A percentile compares a stretch with the other conserved stretches of the same genome.
Evolutionary conservation across 805 yeast species (phyloP).

Genomic region (Maudiozyma pseudohumilis): DNA sequence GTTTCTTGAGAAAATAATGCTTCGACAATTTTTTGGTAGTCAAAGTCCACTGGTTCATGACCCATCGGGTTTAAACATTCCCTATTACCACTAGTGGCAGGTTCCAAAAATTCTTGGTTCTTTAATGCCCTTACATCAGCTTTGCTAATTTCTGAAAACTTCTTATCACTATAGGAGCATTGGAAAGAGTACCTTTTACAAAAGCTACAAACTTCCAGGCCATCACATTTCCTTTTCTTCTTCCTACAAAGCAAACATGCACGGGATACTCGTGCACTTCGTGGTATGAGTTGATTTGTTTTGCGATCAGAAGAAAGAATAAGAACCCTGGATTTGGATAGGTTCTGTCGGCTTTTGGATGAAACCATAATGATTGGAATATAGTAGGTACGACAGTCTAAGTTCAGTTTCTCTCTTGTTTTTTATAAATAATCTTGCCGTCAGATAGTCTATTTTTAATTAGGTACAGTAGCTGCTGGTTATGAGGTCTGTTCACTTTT

Average conservation of each 20-base stretch:
- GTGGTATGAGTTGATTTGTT: slow-evolving; percentile 22
- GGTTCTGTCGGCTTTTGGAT: not conserved
- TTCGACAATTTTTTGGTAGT: slow-evolving; percentile 6
- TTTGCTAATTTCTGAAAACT: not conserved
- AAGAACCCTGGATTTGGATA: slow-evolving; percentile 13
- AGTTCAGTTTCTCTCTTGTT: not conserved
- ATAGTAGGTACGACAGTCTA: not conserved
- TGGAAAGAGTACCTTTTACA: slow-evolving; percentile 19
- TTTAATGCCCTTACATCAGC: not conserved
- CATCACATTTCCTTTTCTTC: slow-evolving; percentile 74
- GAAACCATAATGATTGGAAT: not conserved
- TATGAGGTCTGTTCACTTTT: slow-evolving; percentile 41
- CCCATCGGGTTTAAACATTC: not conserved
- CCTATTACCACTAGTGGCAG: not conserved
- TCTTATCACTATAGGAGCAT: slow-evolving; percentile 5
- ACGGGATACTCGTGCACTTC: slow-evolving; percentile 55
- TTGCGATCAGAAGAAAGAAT: slow-evolving; percentile 18
- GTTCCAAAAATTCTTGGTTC: not conserved
- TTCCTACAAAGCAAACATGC: slow-evolving; percentile 71
- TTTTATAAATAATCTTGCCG: not conserved
- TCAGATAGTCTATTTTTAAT: slow-evolving; percentile 28
- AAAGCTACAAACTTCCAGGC: slow-evolving; percentile 66
- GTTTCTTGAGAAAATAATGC: slow-evolving; percentile 4
- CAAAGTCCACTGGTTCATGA: not conserved
- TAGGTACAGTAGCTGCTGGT: slow-evolving; percentile 51